Evolutionary conservation across 2,329 filamentous ascomycete genomes (phyloP).

Genomic region (Dothideomycetes sp.): DNA sequence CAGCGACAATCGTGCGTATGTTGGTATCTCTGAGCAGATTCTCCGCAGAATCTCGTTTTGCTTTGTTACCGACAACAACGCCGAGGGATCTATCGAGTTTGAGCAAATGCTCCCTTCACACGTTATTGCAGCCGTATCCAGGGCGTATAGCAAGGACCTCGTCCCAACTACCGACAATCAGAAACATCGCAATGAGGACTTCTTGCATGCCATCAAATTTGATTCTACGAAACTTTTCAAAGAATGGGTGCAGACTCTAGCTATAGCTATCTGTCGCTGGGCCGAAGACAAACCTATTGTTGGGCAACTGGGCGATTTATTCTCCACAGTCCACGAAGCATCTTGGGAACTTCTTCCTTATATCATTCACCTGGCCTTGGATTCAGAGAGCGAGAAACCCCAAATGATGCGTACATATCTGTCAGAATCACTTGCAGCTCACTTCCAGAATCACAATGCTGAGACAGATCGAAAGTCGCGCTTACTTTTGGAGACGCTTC

Average conservation of each 20-base stretch:
- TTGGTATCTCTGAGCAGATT: slow-evolving; percentile 37
- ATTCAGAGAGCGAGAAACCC: slow-evolving; percentile 55
- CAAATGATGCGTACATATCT: slow-evolving; percentile 52
- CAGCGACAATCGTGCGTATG: slow-evolving; percentile 31
- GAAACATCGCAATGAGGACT: slow-evolving; percentile 7
- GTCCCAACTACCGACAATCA: background rate
- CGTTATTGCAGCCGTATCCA: slow-evolving; percentile 20
- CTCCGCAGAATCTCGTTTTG: slow-evolving; percentile 20
- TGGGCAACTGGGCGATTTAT: slow-evolving; percentile 42
- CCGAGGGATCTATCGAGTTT: slow-evolving; percentile 21
- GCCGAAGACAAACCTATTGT: slow-evolving; percentile 59
- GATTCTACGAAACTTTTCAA: slow-evolving; percentile 14
- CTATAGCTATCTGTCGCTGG: slow-evolving; percentile 37
- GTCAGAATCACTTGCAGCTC: slow-evolving; percentile 56
- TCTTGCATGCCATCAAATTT: slow-evolving; percentile 18
- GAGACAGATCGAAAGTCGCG: slow-evolving; percentile 54
- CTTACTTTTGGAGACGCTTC: slow-evolving; percentile 65
- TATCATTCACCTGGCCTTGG: slow-evolving; percentile 71
- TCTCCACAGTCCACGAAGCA: background rate
- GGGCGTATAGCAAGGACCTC: slow-evolving; percentile 20
- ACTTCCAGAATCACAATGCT: slow-evolving; percentile 45
- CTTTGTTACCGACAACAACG: slow-evolving; percentile 15
- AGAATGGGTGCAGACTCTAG: slow-evolving; percentile 21
- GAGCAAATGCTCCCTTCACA: slow-evolving; percentile 21
- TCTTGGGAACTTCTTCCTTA: slow-evolving; percentile 35